Conservation (phyloP, 371 early-diverging fungal genomes). For the Chytridium lagenaria region DNA sequence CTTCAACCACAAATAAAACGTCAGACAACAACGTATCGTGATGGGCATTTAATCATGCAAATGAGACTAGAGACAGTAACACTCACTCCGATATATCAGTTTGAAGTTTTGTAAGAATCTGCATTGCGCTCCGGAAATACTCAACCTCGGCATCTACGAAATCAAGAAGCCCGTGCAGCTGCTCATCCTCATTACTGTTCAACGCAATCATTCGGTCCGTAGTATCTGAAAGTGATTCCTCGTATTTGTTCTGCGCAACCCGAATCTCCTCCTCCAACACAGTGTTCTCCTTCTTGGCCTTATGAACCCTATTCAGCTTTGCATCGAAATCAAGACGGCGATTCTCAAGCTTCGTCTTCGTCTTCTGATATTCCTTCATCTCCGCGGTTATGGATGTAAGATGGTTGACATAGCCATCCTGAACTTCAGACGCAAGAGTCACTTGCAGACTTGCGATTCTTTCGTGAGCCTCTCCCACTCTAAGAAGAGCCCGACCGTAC, state of each 20-base stretch:
- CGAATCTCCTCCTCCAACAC: slow-evolving; percentile 90
- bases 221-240: slow-evolving; percentile 68
- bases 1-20: too few relatives aligned
- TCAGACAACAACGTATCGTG: too few relatives aligned
- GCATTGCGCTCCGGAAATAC: slow-evolving; percentile 57
- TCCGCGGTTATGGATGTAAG: slow-evolving; percentile 57
- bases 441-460: slow-evolving; percentile 66
- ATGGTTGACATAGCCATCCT: slow-evolving; percentile 37
- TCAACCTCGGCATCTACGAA: slow-evolving; percentile 65
- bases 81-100: slow-evolving; percentile 39
- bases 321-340: slow-evolving; percentile 92
- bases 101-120: slow-evolving; percentile 53
- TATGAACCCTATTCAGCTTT: slow-evolving; percentile 83
- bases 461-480: slow-evolving; percentile 70
- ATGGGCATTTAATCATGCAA: too few relatives aligned
- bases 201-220: slow-evolving; percentile 54
- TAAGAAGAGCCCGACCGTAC: slow-evolving; percentile 55
- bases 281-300: slow-evolving; percentile 87
- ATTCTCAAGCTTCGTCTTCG: slow-evolving; percentile 85
- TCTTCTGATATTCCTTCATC: slow-evolving; percentile 65
- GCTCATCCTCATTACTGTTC: slow-evolving; percentile 58
- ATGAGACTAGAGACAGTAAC: slow-evolving; percentile 22
- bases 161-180: slow-evolving; percentile 58
- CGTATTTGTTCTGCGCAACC: slow-evolving; percentile 87
- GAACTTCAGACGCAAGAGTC: slow-evolving; percentile 52